Evolutionary conservation across 495 filamentous ascomycete species (phyloP), one percentile per base, ranked within the genome.

Genomic region (Aspergillus steynii): DNA sequence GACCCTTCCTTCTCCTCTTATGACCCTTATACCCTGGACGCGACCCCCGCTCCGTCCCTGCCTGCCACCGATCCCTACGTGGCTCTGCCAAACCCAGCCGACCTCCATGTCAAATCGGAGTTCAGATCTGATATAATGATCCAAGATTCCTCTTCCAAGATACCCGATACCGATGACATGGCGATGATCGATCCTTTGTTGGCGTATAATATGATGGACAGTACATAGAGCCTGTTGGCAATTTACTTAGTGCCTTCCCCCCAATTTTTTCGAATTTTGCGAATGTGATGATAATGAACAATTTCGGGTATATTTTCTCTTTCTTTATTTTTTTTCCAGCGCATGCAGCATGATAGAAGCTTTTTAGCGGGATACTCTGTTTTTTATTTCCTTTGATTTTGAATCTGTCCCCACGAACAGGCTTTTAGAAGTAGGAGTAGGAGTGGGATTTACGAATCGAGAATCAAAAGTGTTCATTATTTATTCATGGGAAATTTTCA

Each of bases 181-280:
- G 67, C 71, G 45, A 57, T 74, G 66, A 74, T 74, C 60, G 71
- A 78, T 55, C 70, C 74, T 61, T 61, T 77, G 34, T 56, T 73
- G 58, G 66, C 64, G 48, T 75, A 74, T 55, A 63, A 70, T 57
- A 53, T 72, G 67, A 73, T 71, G 65, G 68, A 68, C 12, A 15
- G 14, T 29, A 32, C 51, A 59, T 67, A 61, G 55, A 47, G 20
- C 20, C 20, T 20, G 20, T 20, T 20, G 20, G 20, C 20, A 20
- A 20, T 20, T 20, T 20, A 20, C 20, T 20, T 20, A 20, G 20
- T 20, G 20, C 20, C 20, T 20, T 20, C 20, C 20, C 20, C 20
- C 20, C 20, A 20, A 20, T 20, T 20, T 20, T 20, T 20, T 20
- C 20, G 20, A 20, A 20, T 20, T 20, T 20, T 20, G 20, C 20